These are phyloP conservation scores for Volvox reticuliferus DNA, from an alignment of 139 green algal species.

Conservation along the genomic window DNA sequence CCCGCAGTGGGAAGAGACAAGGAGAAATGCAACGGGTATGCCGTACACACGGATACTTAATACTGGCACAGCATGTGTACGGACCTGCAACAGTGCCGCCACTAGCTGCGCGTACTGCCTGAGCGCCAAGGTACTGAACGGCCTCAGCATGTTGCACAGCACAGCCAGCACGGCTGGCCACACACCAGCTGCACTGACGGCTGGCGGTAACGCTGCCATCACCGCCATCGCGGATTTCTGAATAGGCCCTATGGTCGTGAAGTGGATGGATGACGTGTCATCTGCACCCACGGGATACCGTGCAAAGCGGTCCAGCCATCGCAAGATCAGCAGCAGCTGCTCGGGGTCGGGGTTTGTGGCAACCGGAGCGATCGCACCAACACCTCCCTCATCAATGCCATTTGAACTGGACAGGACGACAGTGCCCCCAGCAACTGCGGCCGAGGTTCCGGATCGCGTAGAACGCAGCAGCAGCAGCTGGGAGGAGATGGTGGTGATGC, in stretches of 20 bases:
- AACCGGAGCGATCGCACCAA: background rate
- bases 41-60: too few relatives aligned
- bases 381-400: too few relatives aligned
- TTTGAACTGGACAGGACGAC: too few relatives aligned
- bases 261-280: slow-evolving; percentile 59
- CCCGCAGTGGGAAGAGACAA: too few relatives aligned
- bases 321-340: slow-evolving; percentile 60
- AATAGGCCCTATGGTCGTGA: slow-evolving; percentile 75
- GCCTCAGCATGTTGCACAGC: slow-evolving; percentile 63
- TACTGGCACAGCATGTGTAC: background rate
- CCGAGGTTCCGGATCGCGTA: background rate
- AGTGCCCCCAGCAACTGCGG: too few relatives aligned
- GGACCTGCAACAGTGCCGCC: slow-evolving; percentile 20
- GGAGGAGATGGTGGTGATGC: slow-evolving; percentile 45
- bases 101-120: slow-evolving; percentile 12
- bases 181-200: background rate
- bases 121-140: slow-evolving; percentile 51
- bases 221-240: slow-evolving; percentile 78
- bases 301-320: slow-evolving; percentile 77
- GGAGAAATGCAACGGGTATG: too few relatives aligned
- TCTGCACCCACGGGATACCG: slow-evolving; percentile 73
- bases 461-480: background rate
- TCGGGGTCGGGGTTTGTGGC: background rate
- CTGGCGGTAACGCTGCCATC: slow-evolving; percentile 73
- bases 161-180: slow-evolving; percentile 60